Evolutionary conservation across 225 moss, liverwort and hornwort species (phyloP), one percentile per base, ranked within the genome.

Genomic region (Bryoerythrophyllum caledonicum): DNA sequence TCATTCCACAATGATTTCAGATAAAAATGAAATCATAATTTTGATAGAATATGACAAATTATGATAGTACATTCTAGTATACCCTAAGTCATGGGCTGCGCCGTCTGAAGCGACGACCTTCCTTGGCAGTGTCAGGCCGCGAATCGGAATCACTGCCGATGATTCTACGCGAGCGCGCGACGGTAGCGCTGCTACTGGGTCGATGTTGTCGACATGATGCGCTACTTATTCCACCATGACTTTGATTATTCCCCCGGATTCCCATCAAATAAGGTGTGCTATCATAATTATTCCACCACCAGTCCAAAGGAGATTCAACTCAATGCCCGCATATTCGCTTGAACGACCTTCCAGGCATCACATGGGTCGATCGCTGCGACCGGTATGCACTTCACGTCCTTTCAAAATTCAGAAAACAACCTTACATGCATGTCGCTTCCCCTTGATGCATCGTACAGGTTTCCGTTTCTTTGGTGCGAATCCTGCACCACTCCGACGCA

Each of bases 41-140:
- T n/a, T n/a, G n/a, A n/a, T n/a, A n/a, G n/a, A n/a, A n/a, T n/a
- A n/a, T n/a, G n/a, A n/a, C n/a, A n/a, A n/a, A n/a, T n/a, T n/a
- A n/a, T n/a, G n/a, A n/a, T n/a, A n/a, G n/a, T n/a, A n/a, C n/a
- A n/a, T n/a, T n/a, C n/a, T n/a, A n/a, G n/a, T n/a, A n/a, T n/a
- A n/a, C n/a, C n/a, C n/a, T n/a, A n/a, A n/a, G n/a, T n/a, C n/a
- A n/a, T n/a, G n/a, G n/a, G n/a, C n/a, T n/a, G n/a, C n/a, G n/a
- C n/a, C n/a, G n/a, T n/a, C n/a, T n/a, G 32, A n/a, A n/a, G n/a
- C n/a, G n/a, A n/a, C n/a, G n/a, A 32, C 32, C 5, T 32, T 2
- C 27, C 37, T 72, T 72, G 72, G 66, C 78, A 37, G 49, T 72
- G 72, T 72, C 34, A 72, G 72, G 66, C 66, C 38, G 20, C n/a